Evolutionary conservation across 208 protist genomes (phyloP).

Genomic region (Sergeia podlipaevii): DNA sequence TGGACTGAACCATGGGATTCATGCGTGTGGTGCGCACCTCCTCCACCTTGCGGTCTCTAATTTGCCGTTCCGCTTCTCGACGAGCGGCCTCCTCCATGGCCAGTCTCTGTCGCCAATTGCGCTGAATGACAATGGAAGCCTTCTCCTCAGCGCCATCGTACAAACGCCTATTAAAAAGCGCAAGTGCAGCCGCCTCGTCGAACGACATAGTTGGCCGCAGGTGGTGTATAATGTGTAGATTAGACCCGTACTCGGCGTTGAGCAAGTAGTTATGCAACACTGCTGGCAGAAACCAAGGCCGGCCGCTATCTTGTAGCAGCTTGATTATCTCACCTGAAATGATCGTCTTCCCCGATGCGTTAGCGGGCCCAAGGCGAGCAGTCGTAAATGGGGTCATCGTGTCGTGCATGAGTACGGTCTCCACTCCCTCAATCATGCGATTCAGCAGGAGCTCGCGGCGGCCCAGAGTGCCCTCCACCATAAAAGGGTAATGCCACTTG

Average conservation of each 20-base stretch:
- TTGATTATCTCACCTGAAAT: conserved; percentile 66
- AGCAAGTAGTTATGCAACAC: conserved; percentile 76
- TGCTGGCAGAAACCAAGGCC: conserved; percentile 67
- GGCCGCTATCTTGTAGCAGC: conserved; percentile 54
- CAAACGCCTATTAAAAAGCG: conserved; percentile 65
- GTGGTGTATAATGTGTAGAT: conserved; percentile 73
- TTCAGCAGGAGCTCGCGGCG: conserved; percentile 71
- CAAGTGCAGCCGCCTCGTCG: conserved; percentile 68
- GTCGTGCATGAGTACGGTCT: conserved; percentile 65
- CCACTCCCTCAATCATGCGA: conserved; percentile 75
- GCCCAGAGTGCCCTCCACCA: conserved; percentile 58
- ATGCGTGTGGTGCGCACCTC: conserved; percentile 69
- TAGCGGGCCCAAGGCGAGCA: conserved; percentile 58
- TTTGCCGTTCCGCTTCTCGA: conserved; percentile 29
- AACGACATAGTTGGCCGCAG: conserved; percentile 41
- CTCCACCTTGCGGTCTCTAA: conserved; percentile 68
- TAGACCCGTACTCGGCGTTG: conserved; percentile 76
- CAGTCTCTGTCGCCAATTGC: conserved; percentile 64
- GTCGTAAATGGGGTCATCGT: conserved; percentile 72
- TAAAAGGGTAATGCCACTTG: conserved; percentile 85
- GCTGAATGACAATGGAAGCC: conserved; percentile 73
- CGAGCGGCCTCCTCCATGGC: conserved; percentile 32
- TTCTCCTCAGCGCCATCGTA: conserved; percentile 55
- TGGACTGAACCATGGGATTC: conserved; percentile 63
- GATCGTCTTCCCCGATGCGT: conserved; percentile 24